Conservation (phyloP, 164 flowering plant genomes). For the Tetrastigma voinierianum region DNA sequence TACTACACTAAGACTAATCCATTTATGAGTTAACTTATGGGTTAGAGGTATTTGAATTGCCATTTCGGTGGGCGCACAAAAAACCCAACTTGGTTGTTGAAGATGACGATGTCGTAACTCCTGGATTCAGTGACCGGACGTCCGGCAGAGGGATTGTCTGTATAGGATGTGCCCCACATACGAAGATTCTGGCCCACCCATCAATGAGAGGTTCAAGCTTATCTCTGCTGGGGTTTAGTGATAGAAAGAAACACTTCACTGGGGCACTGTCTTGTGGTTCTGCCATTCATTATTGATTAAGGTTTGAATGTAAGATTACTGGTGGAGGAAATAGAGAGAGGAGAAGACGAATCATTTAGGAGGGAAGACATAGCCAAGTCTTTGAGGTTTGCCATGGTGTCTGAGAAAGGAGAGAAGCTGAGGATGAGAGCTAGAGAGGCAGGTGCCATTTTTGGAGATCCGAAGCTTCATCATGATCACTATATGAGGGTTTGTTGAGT, state of each 20-base stretch:
- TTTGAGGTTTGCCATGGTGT: too few species aligned
- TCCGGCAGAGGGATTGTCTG: conserved; percentile 27
- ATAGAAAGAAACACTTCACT: conserved; percentile 27
- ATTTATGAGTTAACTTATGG: conserved; percentile 28
- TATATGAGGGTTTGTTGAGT: too few species aligned
- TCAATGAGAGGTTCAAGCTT: conserved; percentile 39
- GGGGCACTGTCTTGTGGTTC: too few species aligned
- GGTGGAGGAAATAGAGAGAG: conserved; percentile 40
- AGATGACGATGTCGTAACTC: conserved; percentile 18
- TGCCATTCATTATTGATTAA: conserved; percentile 32
- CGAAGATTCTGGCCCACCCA: conserved; percentile 32
- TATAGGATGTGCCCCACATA: conserved; percentile 44
- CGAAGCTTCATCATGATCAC: too few species aligned
- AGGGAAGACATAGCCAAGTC: too few species aligned
- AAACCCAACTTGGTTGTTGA: conserved; percentile 16
- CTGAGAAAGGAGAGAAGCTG: too few species aligned
- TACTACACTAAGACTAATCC: too few species aligned
- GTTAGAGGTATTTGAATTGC: too few species aligned
- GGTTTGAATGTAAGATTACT: conserved; percentile 32
- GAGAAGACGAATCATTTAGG: conserved; percentile 37
- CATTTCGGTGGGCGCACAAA: conserved; percentile 30
- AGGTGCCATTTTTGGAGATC: too few species aligned
- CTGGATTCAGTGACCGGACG: too few species aligned
- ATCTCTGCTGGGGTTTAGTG: conserved; percentile 32
- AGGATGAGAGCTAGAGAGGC: too few species aligned